Percentiles rank a stretch among this genome's conserved stretches.
Evolutionary conservation across 106 monocot genomes (phyloP).

Genomic region (Dioscorea alata): DNA sequence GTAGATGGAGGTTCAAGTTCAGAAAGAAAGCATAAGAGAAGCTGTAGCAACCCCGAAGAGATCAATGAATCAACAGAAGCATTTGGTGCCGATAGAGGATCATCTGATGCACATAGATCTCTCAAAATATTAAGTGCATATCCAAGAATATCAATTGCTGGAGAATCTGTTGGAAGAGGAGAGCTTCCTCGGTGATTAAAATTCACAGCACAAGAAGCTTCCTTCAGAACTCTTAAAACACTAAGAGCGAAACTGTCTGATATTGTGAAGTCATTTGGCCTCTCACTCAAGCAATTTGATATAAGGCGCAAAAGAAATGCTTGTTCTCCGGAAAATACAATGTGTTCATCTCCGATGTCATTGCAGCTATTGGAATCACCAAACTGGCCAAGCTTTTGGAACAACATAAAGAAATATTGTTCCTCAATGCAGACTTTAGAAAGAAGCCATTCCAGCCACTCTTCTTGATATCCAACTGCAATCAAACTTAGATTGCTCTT

Average conservation of each 20-base stretch:
- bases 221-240: constrained; percentile 37
- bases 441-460: constrained; percentile 71
- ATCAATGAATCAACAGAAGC: constrained; percentile 30
- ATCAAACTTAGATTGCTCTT: neutral
- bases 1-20: constrained; percentile 70
- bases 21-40: constrained; percentile 41
- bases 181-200: constrained; percentile 32
- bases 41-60: constrained; percentile 37
- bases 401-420: constrained; percentile 31
- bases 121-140: constrained; percentile 65
- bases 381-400: constrained; percentile 23
- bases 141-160: constrained; percentile 58
- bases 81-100: neutral
- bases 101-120: constrained; percentile 64
- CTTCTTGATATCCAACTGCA: constrained; percentile 62
- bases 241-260: constrained; percentile 34
- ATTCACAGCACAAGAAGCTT: constrained; percentile 36
- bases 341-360: neutral
- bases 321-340: constrained; percentile 35
- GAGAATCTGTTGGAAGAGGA: constrained; percentile 57
- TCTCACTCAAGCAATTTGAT: constrained; percentile 47
- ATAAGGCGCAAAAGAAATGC: constrained; percentile 58
- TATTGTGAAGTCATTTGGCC: constrained; percentile 35
- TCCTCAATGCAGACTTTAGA: constrained; percentile 72
- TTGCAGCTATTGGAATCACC: neutral